Evolutionary conservation across 1,139 yeast genomes (phyloP), one percentile per base, ranked within the genome.

Genomic region (Starmera stellimalicola): DNA sequence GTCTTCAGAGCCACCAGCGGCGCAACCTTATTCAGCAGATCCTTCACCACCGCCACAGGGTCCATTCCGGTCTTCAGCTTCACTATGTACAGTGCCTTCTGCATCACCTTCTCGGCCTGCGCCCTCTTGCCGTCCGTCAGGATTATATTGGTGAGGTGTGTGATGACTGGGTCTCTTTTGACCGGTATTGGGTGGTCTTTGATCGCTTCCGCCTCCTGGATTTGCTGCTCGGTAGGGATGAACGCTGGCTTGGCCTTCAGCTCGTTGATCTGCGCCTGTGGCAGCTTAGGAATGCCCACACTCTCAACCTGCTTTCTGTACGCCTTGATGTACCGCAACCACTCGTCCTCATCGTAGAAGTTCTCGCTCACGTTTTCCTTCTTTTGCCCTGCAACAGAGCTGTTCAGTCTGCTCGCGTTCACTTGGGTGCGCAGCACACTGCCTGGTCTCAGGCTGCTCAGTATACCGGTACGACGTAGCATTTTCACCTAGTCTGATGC

Each of bases 91-190:
- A 91, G 65, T 2, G 96, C 94, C 52, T 80, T 72, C 37, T 80
- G 71, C 41, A 93, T 68, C 35, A 70, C 66, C 48, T 71, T 79
- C 53, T 79, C 81, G 1, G 98, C 96, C 35, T 69, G 64, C 35
- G 85, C 74, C 57, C 88, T 91, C 57, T 79, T 77, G 33, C 99
- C 99, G 52, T 84, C 78, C 52, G 85, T 76, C 98, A 93, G 93
- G 39, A 91, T 77, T 61, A 87, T 70, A 55, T 88, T 85, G 36
- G 84, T 77, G 48, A 91, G 72, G 46, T 82, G 82, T 34, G 78
- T 77, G 35, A 91, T 68, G 22, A 79, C 72, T 12, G 83, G 80
- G 46, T 88, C 94, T 24, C 64, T 60, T 46, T 68, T 64, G 18
- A 65, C 54, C 14, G 95, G 95, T 24, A 84, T 61, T 16, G 74